These are phyloP conservation scores for Pisolithus orientalis DNA, from an alignment of 768 basidiomycete genomes.

Conservation along the genomic window DNA sequence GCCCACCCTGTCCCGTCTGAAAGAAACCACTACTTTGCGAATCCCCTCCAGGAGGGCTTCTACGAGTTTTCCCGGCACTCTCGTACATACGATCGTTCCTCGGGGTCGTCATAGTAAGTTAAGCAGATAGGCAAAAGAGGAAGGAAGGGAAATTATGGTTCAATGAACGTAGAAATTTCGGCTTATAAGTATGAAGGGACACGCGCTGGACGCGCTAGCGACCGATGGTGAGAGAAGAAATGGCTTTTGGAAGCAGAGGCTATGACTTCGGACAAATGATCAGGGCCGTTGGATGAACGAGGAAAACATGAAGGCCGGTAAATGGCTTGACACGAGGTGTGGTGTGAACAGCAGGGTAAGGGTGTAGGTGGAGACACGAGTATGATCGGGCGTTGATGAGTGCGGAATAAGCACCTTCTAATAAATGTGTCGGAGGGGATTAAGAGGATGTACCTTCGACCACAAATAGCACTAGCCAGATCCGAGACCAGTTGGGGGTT, in stretches of 20 bases:
- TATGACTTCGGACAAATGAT: constrained; percentile 32
- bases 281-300: constrained; percentile 41
- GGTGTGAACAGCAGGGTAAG: constrained; percentile 32
- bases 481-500: constrained; percentile 11
- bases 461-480: constrained; percentile 17
- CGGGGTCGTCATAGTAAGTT: constrained; percentile 61
- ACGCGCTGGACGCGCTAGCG: constrained; percentile 39
- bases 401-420: constrained; percentile 21
- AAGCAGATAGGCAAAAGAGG: constrained; percentile 54
- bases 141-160: constrained; percentile 37
- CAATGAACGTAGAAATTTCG: constrained; percentile 49
- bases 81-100: constrained; percentile 68
- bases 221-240: constrained; percentile 28
- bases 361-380: constrained; percentile 28
- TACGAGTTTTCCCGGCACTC: constrained; percentile 54
- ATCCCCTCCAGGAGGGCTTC: constrained; percentile 59
- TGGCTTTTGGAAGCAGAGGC: constrained; percentile 31
- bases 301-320: constrained; percentile 43
- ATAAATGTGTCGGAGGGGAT: constrained; percentile 28
- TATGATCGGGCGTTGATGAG: constrained; percentile 23
- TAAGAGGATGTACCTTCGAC: constrained; percentile 19
- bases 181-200: constrained; percentile 41
- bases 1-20: constrained; percentile 82
- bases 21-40: constrained; percentile 61
- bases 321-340: constrained; percentile 43